Base-by-base conservation (phyloP, 768 basidiomycete species). In the Epithele typhae region DNA sequence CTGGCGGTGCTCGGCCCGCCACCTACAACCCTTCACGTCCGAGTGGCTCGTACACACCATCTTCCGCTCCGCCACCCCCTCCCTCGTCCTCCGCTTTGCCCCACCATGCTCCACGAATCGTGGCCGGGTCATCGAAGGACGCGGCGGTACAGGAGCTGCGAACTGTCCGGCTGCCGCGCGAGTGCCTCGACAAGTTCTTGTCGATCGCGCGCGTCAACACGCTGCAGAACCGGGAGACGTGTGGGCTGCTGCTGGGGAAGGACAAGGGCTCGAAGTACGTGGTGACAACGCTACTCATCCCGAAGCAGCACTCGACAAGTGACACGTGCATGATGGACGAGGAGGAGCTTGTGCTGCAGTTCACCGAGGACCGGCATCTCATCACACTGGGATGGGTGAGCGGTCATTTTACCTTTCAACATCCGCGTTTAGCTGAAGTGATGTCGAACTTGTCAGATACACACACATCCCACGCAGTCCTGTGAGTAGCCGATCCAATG, bases 251-350 rank as follows among this genome's bases (percentile, higher is more conserved):
- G 35, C 66, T 94, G 6, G 92, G 92, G n/a, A 82, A 73, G 62
- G 70, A 71, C 48, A 63, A 68, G 45, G 79, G 78, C 23, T 72
- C 71, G 58, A 80, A 77, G 62, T 91, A 68, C 39, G 64, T 78
- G 3, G 87, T 93, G n/a, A 83, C 88, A 45, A 87, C 84, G 39
- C 63, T 95, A 59, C 66, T 95, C 59, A 83, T 95, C 15, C 92
- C 92, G n/a, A 87, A 79, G 64, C 92, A 95, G 59, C 83, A 81
- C 48, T 84, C 87, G 49, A 91, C 90, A 52, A 81, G 84, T 48
- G 90, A 95, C 68, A 91, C 90, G n/a, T 95, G 92, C 64, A 82
- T 83, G 25, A 94, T 92, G 86, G 84, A 90, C 43, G 83, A 87
- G 60, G 92, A 94, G 57, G 92, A 94, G 61, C 68, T 90, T 37